Base-by-base conservation (phyloP, 306 rosid species). In the Cajanus cajan region DNA sequence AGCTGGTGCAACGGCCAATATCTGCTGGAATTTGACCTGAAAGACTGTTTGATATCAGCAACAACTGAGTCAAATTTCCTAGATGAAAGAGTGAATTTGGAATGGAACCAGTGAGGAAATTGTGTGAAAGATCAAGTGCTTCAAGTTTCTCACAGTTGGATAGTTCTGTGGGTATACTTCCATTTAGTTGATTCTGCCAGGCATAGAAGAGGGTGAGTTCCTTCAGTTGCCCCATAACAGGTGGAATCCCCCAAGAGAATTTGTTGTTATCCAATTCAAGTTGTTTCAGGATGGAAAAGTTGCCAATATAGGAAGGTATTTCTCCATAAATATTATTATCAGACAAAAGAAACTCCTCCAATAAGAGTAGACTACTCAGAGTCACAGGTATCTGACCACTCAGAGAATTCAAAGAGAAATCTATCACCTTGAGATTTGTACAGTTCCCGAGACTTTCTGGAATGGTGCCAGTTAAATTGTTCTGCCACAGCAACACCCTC, bases 231-330 rank as follows among this genome's bases (percentile, higher is more conserved):
- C 98, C 98, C 65, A 94, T 73, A 51, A 84, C 83, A 11, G 88
- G 55, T n/a, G 98, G 97, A 86, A 94, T 94, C 82, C 37, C 59
- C 4, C 98, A 97, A 8, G 93, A 74, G 73, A 94, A 84, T 77
- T 76, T 80, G 94, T 94, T 94, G 86, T 94, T 94, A 61, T 94
- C 98, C 84, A 94, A 81, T 80, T 94, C 98, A 33, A 94, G 92
- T 57, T 94, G 96, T 86, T 83, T 92, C 79, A 94, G 78, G 43
- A 63, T 83, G 10, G 96, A 86, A 79, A 94, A 85, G 64, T 94
- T 90, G n/a, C 98, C 98, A 12, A 90, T 1, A 82, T 83, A 88
- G 21, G 84, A 48, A 22, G 98, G 97, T 72, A 94, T 92, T 50
- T 83, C 83, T 44, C 98, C 98, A 63, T 80, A 84, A 83, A 94